Base-by-base conservation (phyloP, 148 eudicot genomes). In the Dianthus caryophyllus region DNA sequence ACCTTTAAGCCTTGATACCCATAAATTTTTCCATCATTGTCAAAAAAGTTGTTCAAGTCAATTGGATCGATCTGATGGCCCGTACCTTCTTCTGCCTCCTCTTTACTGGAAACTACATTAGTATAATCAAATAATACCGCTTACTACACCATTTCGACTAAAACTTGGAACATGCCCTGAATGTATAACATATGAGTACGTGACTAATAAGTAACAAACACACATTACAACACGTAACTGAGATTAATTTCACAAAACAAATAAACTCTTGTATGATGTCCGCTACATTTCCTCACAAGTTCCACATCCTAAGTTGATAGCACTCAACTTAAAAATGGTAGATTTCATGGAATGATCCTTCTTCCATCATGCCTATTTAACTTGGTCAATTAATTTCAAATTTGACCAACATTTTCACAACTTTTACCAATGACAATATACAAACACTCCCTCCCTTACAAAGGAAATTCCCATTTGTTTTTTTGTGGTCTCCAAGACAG, bases 1-100 rank as follows among this genome's bases (percentile, higher is more conserved):
- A 94, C 98, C 98, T 88, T 81, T 76, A 94, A 78, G 0, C 90
- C 87, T 82, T 90, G 81, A 68, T 88, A 90, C 15, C 98, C 98
- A 70, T 80, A 94, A 44, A 94, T 94, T 76, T 90, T 94, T 43
- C 96, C 98, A 66, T 88, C 96, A 2, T 93, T 88, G 39, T 72
- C 95, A 73, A 90, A 90, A 66, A 88, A 94, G 68, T 69, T 76
- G 68, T 76, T 80, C 78, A 90, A 55, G 71, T 90, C 98, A 79
- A 94, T 65, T 13, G 98, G 92, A 48, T 83, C 83, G 70, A 94
- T 51, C 74, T 69, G 79, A 74, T 68, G 79, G 61, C 92, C 83
- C 64, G 72, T 74, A 12, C 77, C 75, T 53, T 86, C 79, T 74
- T 83, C 90, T 67, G 81, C 88, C 73, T 94, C 96, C 38, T 86